Evolutionary conservation across 1,139 yeast species (phyloP), one percentile per base, ranked within the genome.

Genomic region (Yamadazyma sp.): DNA sequence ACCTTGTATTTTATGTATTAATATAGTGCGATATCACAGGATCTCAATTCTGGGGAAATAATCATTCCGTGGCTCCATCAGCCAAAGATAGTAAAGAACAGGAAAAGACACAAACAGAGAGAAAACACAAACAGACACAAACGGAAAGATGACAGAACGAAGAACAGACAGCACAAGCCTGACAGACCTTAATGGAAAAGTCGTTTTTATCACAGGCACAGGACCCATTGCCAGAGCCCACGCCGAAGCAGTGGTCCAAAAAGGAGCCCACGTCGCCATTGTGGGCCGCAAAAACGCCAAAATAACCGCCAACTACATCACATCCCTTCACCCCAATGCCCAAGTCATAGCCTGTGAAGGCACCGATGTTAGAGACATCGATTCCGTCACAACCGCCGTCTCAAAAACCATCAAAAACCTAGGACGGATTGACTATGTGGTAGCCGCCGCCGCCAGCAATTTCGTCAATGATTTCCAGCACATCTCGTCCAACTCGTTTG

Each of bases 381-480:
- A 73, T 17, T 72, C 79, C 14, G 53, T 90, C 42, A 70, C 64
- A 11, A 53, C 52, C 8, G 95, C 95, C 0, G 96, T 78, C 1
- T 74, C 73, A 11, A 54, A 57, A 32, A 80, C 96, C 0, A 86
- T 88, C 14, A 53, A 61, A 10, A 72, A 73, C 49, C 73, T 87
- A 44, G 96, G 95, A 6, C 64, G 74, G 44, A 82, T 86, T 45
- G 97, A 90, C 60, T 85, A 62, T 56, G 94, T 89, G 30, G 83
- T 90, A 60, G 90, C 94, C 29, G 97, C 97, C 14, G 97, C 97
- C 2, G 97, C 97, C 3, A 97, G 97, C 5, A 89, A 89, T 67
- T 90, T 89, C 54, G 61, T 90, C 46, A 70, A 89, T 24, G 94
- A 87, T 57, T 80, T 89, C 60, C 81, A 82, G 53, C 82, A 81